A percentile compares a stretch with the other conserved stretches of the same genome.
phyloP scores from a whole-genome alignment of 2,329 filamentous ascomycete species.

The Alternaria burnsii region DNA sequence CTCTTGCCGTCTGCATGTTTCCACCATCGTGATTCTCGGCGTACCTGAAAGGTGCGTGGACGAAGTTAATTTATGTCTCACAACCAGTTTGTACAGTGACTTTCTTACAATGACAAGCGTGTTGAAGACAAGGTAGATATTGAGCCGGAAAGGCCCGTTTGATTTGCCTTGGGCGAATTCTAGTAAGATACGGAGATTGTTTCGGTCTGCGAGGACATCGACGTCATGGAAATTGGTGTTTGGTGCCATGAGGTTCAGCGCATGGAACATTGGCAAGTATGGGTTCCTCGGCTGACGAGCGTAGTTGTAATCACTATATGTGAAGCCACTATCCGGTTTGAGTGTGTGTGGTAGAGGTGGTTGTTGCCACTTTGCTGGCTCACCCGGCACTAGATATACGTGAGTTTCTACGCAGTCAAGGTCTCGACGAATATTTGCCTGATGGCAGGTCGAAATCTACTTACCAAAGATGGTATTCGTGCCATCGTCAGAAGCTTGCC shows the following conservation, averaged over 20 bases:
- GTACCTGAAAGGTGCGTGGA: slow-evolving; percentile 4
- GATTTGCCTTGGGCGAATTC: slow-evolving; percentile 37
- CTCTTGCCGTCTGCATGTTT: slow-evolving; percentile 20
- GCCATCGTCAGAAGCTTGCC: slow-evolving; percentile 29
- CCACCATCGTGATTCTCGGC: slow-evolving; percentile 38
- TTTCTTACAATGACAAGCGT: slow-evolving; percentile 32
- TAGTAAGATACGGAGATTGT: slow-evolving; percentile 38
- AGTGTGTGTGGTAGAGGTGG: slow-evolving; percentile 28
- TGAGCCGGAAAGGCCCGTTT: slow-evolving; percentile 36
- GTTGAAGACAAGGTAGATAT: slow-evolving; percentile 33
- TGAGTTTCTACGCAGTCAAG: background rate
- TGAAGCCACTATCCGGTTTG: slow-evolving; percentile 30
- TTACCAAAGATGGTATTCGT: slow-evolving; percentile 38
- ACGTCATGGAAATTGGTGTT: slow-evolving; percentile 29
- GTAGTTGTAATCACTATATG: slow-evolving; percentile 41
- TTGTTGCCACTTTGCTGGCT: slow-evolving; percentile 34
- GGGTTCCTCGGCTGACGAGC: slow-evolving; percentile 35
- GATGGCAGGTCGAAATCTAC: background rate
- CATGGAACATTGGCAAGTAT: slow-evolving; percentile 38
- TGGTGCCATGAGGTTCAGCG: slow-evolving; percentile 35
- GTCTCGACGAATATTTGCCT: background rate
- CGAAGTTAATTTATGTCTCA: too few relatives aligned
- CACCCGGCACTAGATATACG: slow-evolving; percentile 30
- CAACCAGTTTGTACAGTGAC: too few relatives aligned
- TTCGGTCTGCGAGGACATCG: slow-evolving; percentile 42